Base-by-base conservation (phyloP, 257 asterid species). In the Forsythia viridissima region DNA sequence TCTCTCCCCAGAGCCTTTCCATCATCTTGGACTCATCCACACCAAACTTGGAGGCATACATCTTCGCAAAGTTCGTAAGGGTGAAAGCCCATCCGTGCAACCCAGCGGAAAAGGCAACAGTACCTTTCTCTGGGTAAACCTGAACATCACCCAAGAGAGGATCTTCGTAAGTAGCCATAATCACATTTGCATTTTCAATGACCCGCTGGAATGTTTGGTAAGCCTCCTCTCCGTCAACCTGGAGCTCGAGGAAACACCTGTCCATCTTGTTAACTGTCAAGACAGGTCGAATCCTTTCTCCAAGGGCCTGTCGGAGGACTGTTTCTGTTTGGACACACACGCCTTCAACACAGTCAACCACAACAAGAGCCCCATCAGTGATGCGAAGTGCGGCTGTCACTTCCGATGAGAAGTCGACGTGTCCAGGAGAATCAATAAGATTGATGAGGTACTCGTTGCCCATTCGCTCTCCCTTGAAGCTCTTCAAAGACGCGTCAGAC, bases 1-100 rank as follows among this genome's bases (percentile, higher is more conserved):
- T 88, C 82, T 88, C 91, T 16, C 91, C 91, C 91, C 91, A 86
- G 0, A 88, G 87, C 90, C 91, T 88, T 67, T 88, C 88, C 90
- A 86, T 86, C 90, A 86, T 86, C 85, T 86, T 86, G 4, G 80
- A 1, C 83, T 84, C 86, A 38, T 84, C 90, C n/a, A 86, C 88
- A 12, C 90, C 90, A 76, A 84, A 84, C 82, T 86, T 86, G 61
- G 88, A 73, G 20, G 90, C 88, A 12, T 86, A 86, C 90, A 86
- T 86, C 86, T 84, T 84, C 4, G 90, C 90, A 36, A 86, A 86
- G 84, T 86, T 86, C 0, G 90, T 84, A 9, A 86, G 68, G 6
- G 90, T 86, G 20, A 83, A 83, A 2, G 87, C 87, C 87, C 87
- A 86, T 4, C 87, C 84, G 3, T 86, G 87, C 73, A 86, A 48